phyloP scores from a whole-genome alignment of 2,329 filamentous ascomycete species.

The Aspergillus quadricinctus region DNA sequence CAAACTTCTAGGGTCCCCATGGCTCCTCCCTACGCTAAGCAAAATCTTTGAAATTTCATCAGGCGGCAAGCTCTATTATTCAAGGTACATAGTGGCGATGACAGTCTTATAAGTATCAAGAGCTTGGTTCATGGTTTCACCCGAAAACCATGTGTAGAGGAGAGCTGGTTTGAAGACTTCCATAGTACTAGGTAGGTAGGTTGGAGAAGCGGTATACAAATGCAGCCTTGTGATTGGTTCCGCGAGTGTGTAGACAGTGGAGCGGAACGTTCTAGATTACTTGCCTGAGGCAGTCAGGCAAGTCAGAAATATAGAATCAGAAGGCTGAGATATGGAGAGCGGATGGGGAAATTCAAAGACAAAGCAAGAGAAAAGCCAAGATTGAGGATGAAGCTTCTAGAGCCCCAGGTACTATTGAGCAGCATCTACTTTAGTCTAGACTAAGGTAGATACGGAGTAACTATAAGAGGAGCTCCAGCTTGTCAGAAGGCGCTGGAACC shows the following conservation, averaged over 20 bases:
- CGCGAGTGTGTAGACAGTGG: slow-evolving; percentile 8
- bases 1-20: neutral
- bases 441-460: no score
- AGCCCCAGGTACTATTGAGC: neutral
- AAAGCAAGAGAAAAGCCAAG: neutral
- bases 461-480: neutral
- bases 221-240: slow-evolving; percentile 10
- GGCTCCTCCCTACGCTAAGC: neutral
- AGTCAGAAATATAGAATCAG: neutral
- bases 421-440: neutral
- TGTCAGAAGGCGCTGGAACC: slow-evolving; percentile 13
- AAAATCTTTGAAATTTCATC: slow-evolving; percentile 5
- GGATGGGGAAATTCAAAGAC: neutral
- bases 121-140: no score
- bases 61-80: no score
- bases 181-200: no score
- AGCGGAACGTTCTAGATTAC: slow-evolving; percentile 34
- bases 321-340: neutral
- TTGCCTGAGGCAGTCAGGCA: slow-evolving; percentile 15
- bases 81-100: no score
- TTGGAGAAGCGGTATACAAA: neutral
- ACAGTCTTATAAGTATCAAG: no score
- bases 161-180: neutral
- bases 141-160: neutral
- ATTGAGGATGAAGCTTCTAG: slow-evolving; percentile 4